Evolutionary conservation across 495 filamentous ascomycete species (phyloP), one percentile per base, ranked within the genome.

Genomic region (Rostrohypoxylon terebratum): DNA sequence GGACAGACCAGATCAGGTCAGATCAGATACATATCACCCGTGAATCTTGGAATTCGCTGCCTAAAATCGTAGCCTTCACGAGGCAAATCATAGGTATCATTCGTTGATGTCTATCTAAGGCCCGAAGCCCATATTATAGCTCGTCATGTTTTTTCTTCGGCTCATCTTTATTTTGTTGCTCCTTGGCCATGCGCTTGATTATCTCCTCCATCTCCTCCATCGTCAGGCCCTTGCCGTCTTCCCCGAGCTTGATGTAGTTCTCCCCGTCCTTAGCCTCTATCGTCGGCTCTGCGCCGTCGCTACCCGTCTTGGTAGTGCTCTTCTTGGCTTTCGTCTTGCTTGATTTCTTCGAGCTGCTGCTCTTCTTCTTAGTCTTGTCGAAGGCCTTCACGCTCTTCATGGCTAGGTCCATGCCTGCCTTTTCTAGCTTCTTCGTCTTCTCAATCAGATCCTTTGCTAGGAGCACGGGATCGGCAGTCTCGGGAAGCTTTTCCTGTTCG

Each of bases 391-490:
- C 89, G 74, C 89, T 90, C 85, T 88, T 91, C 85, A 91, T 86
- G 50, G 92, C 83, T 48, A 94, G 84, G 58, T 92, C 89, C 75
- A 92, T 84, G 47, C 92, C 88, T 4, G 86, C 86, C 57, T 88
- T 85, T 75, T 89, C 87, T 23, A 94, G 80, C 79, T 88, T 83
- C 73, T 89, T 85, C 7, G 87, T 81, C 75, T 87, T 87, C 11
- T 87, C 77, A 69, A 79, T 54, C 21, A 97, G 78, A 16, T 95
- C 94, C 73, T 88, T 88, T 54, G 89, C 79, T 20, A 88, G 82
- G 2, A 97, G 79, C 6, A 88, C 89, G 0, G 93, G 91, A 63
- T 96, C 90, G 34, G 92, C 91, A 5, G 89, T 89, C 20, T 81
- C 81, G 21, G 85, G 83, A 13, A 94, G 87, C 74, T 88, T 87